Evolutionary conservation across 306 rosid genomes (phyloP).

Genomic region (Dalbergia cultrata): DNA sequence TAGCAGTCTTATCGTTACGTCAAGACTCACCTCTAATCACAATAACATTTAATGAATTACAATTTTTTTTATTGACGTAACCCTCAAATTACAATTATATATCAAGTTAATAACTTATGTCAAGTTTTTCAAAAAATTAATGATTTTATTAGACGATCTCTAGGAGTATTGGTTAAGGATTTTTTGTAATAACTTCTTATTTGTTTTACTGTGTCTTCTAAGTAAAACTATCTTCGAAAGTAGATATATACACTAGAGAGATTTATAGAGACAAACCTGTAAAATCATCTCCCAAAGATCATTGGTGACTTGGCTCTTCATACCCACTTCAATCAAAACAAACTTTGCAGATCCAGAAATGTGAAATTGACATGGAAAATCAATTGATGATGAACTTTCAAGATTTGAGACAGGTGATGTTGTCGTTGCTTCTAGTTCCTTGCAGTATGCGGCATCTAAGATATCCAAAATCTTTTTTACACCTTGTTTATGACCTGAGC

Average conservation of each 20-base stretch:
- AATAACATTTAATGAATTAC: too few relatives aligned
- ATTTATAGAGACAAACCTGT: neutral
- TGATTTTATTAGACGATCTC: too few relatives aligned
- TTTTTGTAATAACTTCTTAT: neutral
- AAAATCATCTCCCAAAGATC: neutral
- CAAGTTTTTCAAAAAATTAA: too few relatives aligned
- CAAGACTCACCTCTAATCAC: too few relatives aligned
- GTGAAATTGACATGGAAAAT: neutral
- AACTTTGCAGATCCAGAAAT: neutral
- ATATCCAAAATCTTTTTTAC: neutral
- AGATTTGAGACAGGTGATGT: neutral
- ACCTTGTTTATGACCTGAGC: neutral
- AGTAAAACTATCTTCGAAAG: neutral
- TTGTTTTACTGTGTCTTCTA: neutral
- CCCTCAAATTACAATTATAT: too few relatives aligned
- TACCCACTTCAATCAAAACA: neutral
- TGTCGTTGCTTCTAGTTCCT: neutral
- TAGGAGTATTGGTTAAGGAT: too few relatives aligned
- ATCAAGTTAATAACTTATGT: too few relatives aligned
- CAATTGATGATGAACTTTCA: neutral
- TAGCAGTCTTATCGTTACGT: too few relatives aligned
- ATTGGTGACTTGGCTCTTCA: neutral
- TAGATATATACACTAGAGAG: neutral
- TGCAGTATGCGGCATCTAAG: neutral
- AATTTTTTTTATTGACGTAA: too few relatives aligned